Evolutionary conservation across 768 basidiomycete genomes (phyloP), one percentile per base, ranked within the genome.

Genomic region (Rickenella mellea): DNA sequence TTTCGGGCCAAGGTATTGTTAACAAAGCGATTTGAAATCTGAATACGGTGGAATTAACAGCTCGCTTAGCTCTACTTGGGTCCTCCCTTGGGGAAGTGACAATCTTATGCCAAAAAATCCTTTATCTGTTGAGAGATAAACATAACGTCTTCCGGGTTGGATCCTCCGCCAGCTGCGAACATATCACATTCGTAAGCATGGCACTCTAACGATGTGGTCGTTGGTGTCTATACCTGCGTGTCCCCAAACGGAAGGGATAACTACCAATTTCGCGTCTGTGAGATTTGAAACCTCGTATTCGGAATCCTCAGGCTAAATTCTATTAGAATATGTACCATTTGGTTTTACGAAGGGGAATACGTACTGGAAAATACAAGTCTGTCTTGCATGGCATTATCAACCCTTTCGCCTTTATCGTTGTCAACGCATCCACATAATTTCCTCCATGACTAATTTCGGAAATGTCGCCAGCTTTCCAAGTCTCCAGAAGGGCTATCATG

Each of bases 301-400:
- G 47, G 64, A 74, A 47, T 76, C 76, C 48, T 76, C 73, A 1
- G 74, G 74, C 73, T 77, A 44, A 15, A 4, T 21, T n/a, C 15
- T 6, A n/a, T 17, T 20, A 46, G 29, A 9, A 9, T 9, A 3
- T 36, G 12, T 6, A n/a, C 20, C 15, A 17, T 6, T 19, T 3
- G 4, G 12, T 3, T 19, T 36, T n/a, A n/a, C 2, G 17, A 15
- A 32, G 15, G 15, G 14, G 22, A 7, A 15, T 29, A 43, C 43
- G 48, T 41, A 74, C 72, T n/a, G 76, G 62, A 54, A 78, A 78
- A 52, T 76, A 76, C 27, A 78, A 54, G 48, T 78, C 76, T 1
- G 72, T 76, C 60, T 73, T 74, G 49, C 68, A 69, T 3, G 76
- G 75, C 73, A 78, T 74, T 37, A 77, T 68, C 35, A 78, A 48